Evolutionary conservation across 2,329 filamentous ascomycete genomes (phyloP), one percentile per base, ranked within the genome.

Genomic region (Blumeria hordei): DNA sequence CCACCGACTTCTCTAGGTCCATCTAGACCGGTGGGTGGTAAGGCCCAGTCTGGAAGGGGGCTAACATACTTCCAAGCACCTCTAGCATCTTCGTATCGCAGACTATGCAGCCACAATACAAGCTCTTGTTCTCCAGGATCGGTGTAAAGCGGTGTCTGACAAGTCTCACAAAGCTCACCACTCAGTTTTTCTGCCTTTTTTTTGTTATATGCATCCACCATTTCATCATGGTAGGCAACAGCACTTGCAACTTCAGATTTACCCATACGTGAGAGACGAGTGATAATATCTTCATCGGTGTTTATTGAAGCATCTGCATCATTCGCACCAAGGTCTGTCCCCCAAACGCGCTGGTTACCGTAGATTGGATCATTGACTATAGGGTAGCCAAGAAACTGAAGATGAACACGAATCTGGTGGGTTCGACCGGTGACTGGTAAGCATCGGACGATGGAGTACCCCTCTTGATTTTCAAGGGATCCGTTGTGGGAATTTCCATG

Each of bases 291-390:
- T 57, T 92, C 85, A 66, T 98, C 92, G 44, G 82, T 79, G 56
- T 87, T 82, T 32, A 76, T 75, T 18, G 74, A 73, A 3, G 76
- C 79, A 53, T 90, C 82, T 12, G 73, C 70, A 58, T 82, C 78
- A 55, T 75, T 71, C 55, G 69, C 76, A 14, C 86, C 92, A 0
- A 98, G 77, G 9, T 81, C 75, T 0, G 81, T 72, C 0, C 92
- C 92, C 73, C 94, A 98, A 10, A 98, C 92, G 56, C 81, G 80
- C 64, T 86, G 81, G 65, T 98, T 98, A 62, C 86, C 88, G 67
- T 98, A 98, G 62, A 98, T 96, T 7, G 92, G 92, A 65, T 98
- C 92, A 67, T 98, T 98, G 59, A 87, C 81, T 61, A 98, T 96
- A 1, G 92, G 92, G 65, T 96, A 85, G 1, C 92, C 92, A 3